Conservation (phyloP, 192 early-diverging fungal species). For the Diversispora epigaea region DNA sequence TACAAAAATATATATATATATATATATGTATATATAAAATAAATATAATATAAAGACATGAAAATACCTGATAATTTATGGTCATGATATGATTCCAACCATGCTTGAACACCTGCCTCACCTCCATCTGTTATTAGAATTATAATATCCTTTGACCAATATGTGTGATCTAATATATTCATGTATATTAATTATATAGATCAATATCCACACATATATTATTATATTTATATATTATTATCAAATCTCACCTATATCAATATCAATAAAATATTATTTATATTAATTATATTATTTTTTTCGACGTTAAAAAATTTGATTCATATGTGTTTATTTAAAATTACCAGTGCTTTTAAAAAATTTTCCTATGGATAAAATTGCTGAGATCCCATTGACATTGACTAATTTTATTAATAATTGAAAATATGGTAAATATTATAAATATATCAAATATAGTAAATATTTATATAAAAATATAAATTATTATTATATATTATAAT, state of each 20-base stretch:
- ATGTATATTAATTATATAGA: no score
- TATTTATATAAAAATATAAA: not conserved
- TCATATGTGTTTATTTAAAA: not conserved
- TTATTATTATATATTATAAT: not conserved
- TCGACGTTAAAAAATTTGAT: slow-evolving; percentile 8
- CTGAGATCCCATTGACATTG: slow-evolving; percentile 50
- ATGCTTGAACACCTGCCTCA: slow-evolving; percentile 74
- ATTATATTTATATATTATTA: no score
- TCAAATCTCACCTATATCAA: no score
- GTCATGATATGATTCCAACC: slow-evolving; percentile 91
- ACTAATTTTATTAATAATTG: slow-evolving; percentile 27
- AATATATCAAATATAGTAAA: not conserved
- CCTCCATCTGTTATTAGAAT: slow-evolving; percentile 82
- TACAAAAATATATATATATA: not conserved
- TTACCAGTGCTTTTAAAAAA: slow-evolving; percentile 53
- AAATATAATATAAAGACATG: not conserved
- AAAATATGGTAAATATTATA: not conserved
- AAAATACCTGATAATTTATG: slow-evolving; percentile 38
- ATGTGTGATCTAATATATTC: slow-evolving; percentile 52
- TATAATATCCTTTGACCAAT: slow-evolving; percentile 93
- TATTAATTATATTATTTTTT: slow-evolving; percentile 32
- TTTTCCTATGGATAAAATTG: slow-evolving; percentile 51
- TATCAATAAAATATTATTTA: not conserved
- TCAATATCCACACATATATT: no score
- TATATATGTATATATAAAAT: no score